These are phyloP conservation scores for Bryum argenteum DNA, from an alignment of 225 moss, liverwort and hornwort genomes.

Conservation along the genomic window DNA sequence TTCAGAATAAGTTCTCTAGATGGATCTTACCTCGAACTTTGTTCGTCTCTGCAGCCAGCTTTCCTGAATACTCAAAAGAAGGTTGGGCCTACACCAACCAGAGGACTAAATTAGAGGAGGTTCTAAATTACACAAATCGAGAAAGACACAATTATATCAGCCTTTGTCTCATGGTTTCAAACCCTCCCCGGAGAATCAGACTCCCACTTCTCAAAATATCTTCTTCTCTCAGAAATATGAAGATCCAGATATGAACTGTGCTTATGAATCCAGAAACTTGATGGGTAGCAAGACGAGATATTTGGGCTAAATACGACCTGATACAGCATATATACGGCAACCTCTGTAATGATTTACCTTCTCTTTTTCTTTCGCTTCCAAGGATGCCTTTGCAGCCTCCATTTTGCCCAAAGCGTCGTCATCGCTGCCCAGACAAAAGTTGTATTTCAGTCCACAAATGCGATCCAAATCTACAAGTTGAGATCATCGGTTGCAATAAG, in stretches of 20 bases:
- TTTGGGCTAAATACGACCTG: background rate
- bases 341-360: constrained; percentile 50
- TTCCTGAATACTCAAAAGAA: constrained; percentile 99
- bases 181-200: background rate
- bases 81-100: constrained; percentile 74
- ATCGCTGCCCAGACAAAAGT: constrained; percentile 43
- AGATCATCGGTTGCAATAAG: constrained; percentile 24
- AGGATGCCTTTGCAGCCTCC: constrained; percentile 82
- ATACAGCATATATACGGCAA: constrained; percentile 13
- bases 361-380: constrained; percentile 78
- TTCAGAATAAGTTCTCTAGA: constrained; percentile 7
- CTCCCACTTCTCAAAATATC: constrained; percentile 3
- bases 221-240: background rate
- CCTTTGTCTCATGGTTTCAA: background rate
- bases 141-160: constrained; percentile 19
- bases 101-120: constrained; percentile 18
- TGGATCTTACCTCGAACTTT: constrained; percentile 85
- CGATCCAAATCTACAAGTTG: constrained; percentile 7
- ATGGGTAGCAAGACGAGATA: background rate
- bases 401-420: constrained; percentile 69
- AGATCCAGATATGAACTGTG: constrained; percentile 4
- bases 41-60: constrained; percentile 97
- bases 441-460: constrained; percentile 23
- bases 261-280: constrained; percentile 10
- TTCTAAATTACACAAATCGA: background rate